phyloP scores from a whole-genome alignment of 768 basidiomycete species.

The Boletus sp. region DNA sequence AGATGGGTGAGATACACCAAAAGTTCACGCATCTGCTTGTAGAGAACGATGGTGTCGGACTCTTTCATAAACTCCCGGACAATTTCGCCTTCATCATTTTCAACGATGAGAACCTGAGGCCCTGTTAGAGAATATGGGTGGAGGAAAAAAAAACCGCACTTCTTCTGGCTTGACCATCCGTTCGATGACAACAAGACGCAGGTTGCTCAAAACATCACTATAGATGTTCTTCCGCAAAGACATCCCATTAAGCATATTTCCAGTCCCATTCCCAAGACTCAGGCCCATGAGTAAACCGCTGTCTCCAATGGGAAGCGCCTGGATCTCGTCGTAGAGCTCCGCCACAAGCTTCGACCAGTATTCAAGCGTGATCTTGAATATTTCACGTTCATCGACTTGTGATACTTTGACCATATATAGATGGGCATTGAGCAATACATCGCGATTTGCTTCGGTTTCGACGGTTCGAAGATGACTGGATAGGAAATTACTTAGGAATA shows the following conservation, averaged over 20 bases:
- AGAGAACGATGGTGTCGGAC: slow-evolving; percentile 94
- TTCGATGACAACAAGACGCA: slow-evolving; percentile 94
- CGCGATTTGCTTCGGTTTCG: slow-evolving; percentile 85
- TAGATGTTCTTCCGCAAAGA: slow-evolving; percentile 92
- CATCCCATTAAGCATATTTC: slow-evolving; percentile 71
- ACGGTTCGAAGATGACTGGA: slow-evolving; percentile 91
- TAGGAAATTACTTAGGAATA: slow-evolving; percentile 98
- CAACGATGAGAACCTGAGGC: slow-evolving; percentile 87
- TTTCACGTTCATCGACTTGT: slow-evolving; percentile 96
- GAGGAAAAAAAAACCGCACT: slow-evolving; percentile 42
- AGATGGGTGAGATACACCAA: slow-evolving; percentile 97
- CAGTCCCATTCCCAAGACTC: slow-evolving; percentile 64
- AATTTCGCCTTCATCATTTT: slow-evolving; percentile 99
- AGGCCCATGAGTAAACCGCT: slow-evolving; percentile 86
- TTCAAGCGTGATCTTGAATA: slow-evolving; percentile 98
- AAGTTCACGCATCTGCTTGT: slow-evolving; percentile 98
- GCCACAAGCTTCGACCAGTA: slow-evolving; percentile 97
- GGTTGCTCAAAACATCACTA: slow-evolving; percentile 88
- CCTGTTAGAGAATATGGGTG: slow-evolving; percentile 5
- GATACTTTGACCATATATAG: slow-evolving; percentile 98
- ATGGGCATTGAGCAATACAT: slow-evolving; percentile 93
- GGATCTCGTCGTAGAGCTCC: slow-evolving; percentile 96
- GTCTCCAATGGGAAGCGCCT: slow-evolving; percentile 84
- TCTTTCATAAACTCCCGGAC: slow-evolving; percentile 99
- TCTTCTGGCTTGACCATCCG: slow-evolving; percentile 99